Conservation (phyloP, 2,329 filamentous ascomycete species). For the Ceratocystis harringtonii region DNA sequence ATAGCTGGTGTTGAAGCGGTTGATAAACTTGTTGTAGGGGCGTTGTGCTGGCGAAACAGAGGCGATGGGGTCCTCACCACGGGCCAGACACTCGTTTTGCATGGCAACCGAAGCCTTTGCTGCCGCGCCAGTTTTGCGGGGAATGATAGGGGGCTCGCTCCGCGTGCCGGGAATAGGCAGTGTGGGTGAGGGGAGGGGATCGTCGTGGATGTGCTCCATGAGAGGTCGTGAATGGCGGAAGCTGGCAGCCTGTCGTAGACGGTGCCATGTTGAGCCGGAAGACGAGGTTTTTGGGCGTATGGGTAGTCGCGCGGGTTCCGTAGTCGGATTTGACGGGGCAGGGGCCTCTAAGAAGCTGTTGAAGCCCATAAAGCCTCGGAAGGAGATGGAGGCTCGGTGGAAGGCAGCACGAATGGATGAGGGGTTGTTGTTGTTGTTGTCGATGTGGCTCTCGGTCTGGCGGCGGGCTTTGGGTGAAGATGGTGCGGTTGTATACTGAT, state of each 20-base stretch:
- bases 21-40: not conserved
- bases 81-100: conserved; percentile 34
- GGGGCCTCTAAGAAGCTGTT: conserved; percentile 23
- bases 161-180: conserved; percentile 34
- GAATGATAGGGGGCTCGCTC: conserved; percentile 44
- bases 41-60: not conserved
- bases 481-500: conserved; percentile 24
- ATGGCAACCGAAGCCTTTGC: conserved; percentile 46
- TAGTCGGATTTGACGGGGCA: conserved; percentile 24
- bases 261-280: conserved; percentile 28
- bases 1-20: conserved; percentile 3
- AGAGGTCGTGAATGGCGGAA: conserved; percentile 35
- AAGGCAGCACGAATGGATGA: conserved; percentile 36
- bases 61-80: conserved; percentile 4
- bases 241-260: conserved; percentile 36
- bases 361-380: conserved; percentile 38
- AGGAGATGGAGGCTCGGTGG: conserved; percentile 39
- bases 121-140: conserved; percentile 42
- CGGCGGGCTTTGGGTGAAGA: conserved; percentile 20
- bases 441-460: conserved; percentile 21
- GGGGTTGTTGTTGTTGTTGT: conserved; percentile 19
- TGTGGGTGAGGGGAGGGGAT: conserved; percentile 18
- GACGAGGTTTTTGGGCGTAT: conserved; percentile 7
- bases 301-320: conserved; percentile 26
- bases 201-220: conserved; percentile 21